Evolutionary conservation across 2,329 filamentous ascomycete genomes (phyloP).

Genomic region (Chaetomium globosum): DNA sequence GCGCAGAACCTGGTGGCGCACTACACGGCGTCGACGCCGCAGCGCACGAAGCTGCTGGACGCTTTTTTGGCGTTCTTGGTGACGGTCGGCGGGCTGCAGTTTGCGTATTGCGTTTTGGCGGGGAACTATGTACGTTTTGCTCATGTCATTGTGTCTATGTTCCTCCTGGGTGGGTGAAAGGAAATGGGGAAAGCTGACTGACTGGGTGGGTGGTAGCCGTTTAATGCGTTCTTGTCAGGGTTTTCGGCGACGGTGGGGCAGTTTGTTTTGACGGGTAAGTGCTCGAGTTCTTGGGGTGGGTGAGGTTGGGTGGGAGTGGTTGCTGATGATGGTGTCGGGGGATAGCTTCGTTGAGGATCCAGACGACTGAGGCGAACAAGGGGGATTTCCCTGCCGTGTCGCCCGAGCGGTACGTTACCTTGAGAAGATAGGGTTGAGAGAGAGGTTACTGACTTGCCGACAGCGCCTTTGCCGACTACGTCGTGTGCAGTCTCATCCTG

Average conservation of each 20-base stretch:
- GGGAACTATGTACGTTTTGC: constrained; percentile 83
- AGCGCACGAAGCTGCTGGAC: constrained; percentile 90
- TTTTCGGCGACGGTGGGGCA: constrained; percentile 95
- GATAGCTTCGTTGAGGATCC: constrained; percentile 76
- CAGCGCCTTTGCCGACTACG: constrained; percentile 93
- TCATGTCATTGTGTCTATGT: not conserved
- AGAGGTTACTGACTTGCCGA: not conserved
- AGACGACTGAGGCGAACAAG: constrained; percentile 84
- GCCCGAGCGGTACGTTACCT: constrained; percentile 68
- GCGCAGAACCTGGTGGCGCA: constrained; percentile 71
- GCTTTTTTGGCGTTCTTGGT: constrained; percentile 87
- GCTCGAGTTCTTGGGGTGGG: too few species aligned
- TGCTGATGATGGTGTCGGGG: not conserved
- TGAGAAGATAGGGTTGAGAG: not conserved
- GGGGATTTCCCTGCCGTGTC: constrained; percentile 74
- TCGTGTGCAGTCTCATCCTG: constrained; percentile 91
- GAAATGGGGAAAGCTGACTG: not conserved
- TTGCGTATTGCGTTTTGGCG: constrained; percentile 85
- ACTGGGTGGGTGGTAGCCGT: constrained; percentile 64
- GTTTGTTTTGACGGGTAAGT: constrained; percentile 88
- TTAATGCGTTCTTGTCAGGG: constrained; percentile 96
- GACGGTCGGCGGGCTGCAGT: constrained; percentile 84
- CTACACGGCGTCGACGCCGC: constrained; percentile 79
- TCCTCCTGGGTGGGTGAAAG: too few species aligned
- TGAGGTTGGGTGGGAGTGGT: not conserved